These are phyloP conservation scores for Aspergillus leporis DNA, from an alignment of 495 filamentous ascomycete species.

Conservation along the genomic window DNA sequence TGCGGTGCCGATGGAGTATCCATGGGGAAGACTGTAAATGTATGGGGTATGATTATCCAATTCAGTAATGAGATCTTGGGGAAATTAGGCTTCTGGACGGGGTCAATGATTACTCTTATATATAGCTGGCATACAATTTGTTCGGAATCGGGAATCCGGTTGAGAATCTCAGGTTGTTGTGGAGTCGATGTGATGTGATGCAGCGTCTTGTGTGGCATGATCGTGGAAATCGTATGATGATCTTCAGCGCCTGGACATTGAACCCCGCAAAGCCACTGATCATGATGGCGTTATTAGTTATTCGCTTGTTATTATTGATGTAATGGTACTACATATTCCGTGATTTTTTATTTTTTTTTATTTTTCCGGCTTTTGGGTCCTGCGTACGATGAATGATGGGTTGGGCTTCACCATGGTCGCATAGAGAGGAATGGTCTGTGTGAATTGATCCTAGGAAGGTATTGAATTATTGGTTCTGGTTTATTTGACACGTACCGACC, in stretches of 20 bases:
- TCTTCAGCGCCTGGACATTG: neutral
- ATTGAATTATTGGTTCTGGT: too few species aligned
- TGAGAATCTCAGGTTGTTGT: neutral
- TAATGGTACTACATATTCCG: neutral
- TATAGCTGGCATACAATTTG: neutral
- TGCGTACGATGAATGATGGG: too few species aligned
- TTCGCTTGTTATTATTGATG: neutral
- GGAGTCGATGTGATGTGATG: neutral
- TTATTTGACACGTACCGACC: too few species aligned
- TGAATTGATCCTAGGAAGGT: too few species aligned
- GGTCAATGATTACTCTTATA: neutral
- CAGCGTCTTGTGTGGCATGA: neutral
- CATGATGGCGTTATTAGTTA: neutral
- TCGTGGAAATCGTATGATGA: constrained; percentile 1
- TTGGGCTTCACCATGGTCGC: too few species aligned
- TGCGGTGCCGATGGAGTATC: neutral
- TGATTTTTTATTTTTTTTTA: neutral
- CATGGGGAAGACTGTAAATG: neutral
- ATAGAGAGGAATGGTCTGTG: too few species aligned
- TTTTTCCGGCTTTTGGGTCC: neutral
- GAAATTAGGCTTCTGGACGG: neutral
- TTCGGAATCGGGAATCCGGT: neutral
- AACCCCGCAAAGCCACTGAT: neutral
- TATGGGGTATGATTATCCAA: neutral
- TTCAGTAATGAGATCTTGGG: neutral